A percentile compares a stretch with the other conserved stretches of the same genome.
Conservation (phyloP, 768 basidiomycete species). For the Crassisporium funariophilum region DNA sequence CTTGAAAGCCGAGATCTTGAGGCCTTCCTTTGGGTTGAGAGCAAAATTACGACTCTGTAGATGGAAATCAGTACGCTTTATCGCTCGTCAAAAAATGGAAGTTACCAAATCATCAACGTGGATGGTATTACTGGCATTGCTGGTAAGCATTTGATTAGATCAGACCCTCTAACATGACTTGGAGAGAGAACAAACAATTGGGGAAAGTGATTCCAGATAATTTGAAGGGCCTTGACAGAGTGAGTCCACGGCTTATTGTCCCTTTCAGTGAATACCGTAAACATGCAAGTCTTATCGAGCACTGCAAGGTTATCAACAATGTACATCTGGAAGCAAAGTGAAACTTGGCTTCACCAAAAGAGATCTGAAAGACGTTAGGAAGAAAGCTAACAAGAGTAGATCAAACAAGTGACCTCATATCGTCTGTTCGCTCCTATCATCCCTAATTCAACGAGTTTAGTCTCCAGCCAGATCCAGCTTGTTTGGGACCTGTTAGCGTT, state of each 20-base stretch:
- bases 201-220: constrained; percentile 87
- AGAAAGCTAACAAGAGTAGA: not conserved
- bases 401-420: constrained; percentile 57
- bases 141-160: constrained; percentile 24
- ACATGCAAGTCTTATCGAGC: constrained; percentile 88
- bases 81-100: constrained; percentile 4
- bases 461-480: constrained; percentile 88
- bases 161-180: not conserved
- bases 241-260: constrained; percentile 78
- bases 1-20: constrained; percentile 84
- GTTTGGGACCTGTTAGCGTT: constrained; percentile 81
- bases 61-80: constrained; percentile 4
- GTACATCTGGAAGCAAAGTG: not conserved
- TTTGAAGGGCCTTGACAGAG: constrained; percentile 78
- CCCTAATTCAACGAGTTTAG: constrained; percentile 82
- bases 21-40: constrained; percentile 79
- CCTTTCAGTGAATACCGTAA: constrained; percentile 77
- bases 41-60: constrained; percentile 81
- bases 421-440: constrained; percentile 73
- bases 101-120: constrained; percentile 84
- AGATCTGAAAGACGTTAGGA: constrained; percentile 45
- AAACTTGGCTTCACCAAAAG: constrained; percentile 49
- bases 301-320: constrained; percentile 45
- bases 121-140: constrained; percentile 73
- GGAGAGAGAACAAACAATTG: constrained; percentile 57